Percentiles rank a stretch among this genome's conserved stretches.
These are phyloP conservation scores for Flaveria trinervia DNA, from an alignment of 129 eudicot genomes.

Conservation along the genomic window DNA sequence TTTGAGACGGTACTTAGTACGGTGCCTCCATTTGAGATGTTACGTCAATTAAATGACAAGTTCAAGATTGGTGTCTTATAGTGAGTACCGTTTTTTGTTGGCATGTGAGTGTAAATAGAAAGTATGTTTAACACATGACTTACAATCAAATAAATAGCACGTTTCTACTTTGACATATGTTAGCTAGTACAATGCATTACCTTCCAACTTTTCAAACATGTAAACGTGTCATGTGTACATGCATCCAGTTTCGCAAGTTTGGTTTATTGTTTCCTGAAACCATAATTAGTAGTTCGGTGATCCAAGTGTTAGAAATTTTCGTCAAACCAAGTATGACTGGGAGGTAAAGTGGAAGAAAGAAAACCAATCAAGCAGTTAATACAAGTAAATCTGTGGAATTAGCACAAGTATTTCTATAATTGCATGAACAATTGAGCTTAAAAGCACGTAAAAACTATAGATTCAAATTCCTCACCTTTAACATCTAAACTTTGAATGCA, in stretches of 20 bases:
- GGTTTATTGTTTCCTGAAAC: neutral
- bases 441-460: conserved; percentile 33
- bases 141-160: neutral
- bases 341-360: neutral
- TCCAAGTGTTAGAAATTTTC: neutral
- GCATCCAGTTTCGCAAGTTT: too few relatives aligned
- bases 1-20: neutral
- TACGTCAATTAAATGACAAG: neutral
- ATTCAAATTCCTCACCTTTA: conserved; percentile 32
- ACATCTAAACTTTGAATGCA: conserved; percentile 36
- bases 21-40: neutral
- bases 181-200: neutral
- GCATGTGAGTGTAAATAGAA: neutral
- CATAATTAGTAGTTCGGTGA: neutral
- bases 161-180: neutral
- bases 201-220: neutral
- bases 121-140: neutral
- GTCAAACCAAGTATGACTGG: neutral
- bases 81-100: neutral
- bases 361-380: conserved; percentile 15
- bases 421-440: conserved; percentile 30
- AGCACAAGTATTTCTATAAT: conserved; percentile 34
- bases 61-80: neutral
- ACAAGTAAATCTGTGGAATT: conserved; percentile 29
- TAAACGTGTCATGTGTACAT: neutral